Evolutionary conservation across 495 filamentous ascomycete species (phyloP).

Genomic region (Penicillium ochrochloron): DNA sequence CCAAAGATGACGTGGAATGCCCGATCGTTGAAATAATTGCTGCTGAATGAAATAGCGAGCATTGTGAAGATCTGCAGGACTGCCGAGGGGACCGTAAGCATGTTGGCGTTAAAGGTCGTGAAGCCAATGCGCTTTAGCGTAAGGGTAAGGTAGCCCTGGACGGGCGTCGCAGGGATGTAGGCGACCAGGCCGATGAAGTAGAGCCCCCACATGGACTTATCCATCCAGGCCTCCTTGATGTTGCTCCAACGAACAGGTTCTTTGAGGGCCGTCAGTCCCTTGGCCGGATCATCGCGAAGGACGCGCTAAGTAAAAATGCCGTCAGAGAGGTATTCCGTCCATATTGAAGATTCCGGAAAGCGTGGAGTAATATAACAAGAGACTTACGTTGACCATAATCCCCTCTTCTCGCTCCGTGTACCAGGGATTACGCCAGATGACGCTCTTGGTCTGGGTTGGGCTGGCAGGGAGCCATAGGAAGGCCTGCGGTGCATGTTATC

Average conservation of each 20-base stretch:
- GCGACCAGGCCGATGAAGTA: constrained; percentile 19
- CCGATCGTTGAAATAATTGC: constrained; percentile 8
- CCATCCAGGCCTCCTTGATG: constrained; percentile 8
- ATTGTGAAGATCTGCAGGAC: constrained; percentile 48
- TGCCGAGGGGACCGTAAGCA: constrained; percentile 63
- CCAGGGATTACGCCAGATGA: constrained; percentile 3
- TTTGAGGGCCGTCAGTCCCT: constrained; percentile 4
- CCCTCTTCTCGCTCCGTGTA: constrained; percentile 6
- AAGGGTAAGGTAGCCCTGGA: constrained; percentile 18
- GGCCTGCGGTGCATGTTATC: not conserved
- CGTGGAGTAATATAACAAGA: not conserved
- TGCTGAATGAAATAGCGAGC: constrained; percentile 43
- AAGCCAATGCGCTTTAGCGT: constrained; percentile 17
- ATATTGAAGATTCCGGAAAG: not conserved
- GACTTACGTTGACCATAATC: constrained; percentile 10
- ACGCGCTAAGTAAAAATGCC: not conserved
- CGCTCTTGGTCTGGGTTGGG: constrained; percentile 2
- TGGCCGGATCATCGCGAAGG: constrained; percentile 4
- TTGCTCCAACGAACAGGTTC: not conserved
- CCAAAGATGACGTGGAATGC: not conserved
- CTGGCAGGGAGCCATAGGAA: constrained; percentile 2
- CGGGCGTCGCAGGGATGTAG: constrained; percentile 15
- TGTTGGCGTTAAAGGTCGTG: constrained; percentile 41
- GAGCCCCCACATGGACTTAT: constrained; percentile 8
- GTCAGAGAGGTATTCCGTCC: not conserved